phyloP scores from a whole-genome alignment of 345 rosid genomes.

The Rubroshorea leprosula region DNA sequence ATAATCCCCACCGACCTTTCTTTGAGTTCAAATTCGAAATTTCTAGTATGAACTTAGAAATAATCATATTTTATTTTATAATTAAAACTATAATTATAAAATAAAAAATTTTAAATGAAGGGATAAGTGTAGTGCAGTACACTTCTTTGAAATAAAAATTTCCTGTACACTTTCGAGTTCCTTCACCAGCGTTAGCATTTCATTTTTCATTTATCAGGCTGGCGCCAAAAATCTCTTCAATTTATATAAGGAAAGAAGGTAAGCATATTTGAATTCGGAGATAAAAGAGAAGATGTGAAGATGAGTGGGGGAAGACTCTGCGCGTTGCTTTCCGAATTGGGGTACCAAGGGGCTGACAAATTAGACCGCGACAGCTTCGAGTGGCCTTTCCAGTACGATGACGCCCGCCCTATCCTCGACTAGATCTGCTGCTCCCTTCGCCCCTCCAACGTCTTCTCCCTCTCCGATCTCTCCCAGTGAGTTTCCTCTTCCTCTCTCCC shows the following conservation, averaged over 20 bases:
- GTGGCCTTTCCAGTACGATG: constrained; percentile 98
- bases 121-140: too few species aligned
- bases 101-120: too few species aligned
- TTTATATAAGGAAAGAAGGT: too few species aligned
- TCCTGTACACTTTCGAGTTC: too few species aligned
- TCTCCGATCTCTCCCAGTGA: constrained; percentile 71
- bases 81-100: too few species aligned
- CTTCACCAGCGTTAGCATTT: too few species aligned
- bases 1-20: too few species aligned
- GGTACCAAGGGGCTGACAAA: constrained; percentile 64
- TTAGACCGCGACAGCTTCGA: constrained; percentile 93
- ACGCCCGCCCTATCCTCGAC: constrained; percentile 79
- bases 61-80: too few species aligned
- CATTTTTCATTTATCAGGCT: not conserved
- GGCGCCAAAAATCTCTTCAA: constrained; percentile 10
- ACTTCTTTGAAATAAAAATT: too few species aligned
- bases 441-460: constrained; percentile 88
- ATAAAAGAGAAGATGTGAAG: constrained; percentile 17
- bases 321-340: constrained; percentile 67
- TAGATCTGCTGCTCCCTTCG: constrained; percentile 99
- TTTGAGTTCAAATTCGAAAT: too few species aligned
- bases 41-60: too few species aligned
- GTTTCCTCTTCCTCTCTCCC: constrained; percentile 26
- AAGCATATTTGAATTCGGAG: constrained; percentile 6
- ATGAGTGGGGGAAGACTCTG: constrained; percentile 86